Conservation (phyloP, 352 stramenopile genomes). For the Globisporangium barbulae region DNA sequence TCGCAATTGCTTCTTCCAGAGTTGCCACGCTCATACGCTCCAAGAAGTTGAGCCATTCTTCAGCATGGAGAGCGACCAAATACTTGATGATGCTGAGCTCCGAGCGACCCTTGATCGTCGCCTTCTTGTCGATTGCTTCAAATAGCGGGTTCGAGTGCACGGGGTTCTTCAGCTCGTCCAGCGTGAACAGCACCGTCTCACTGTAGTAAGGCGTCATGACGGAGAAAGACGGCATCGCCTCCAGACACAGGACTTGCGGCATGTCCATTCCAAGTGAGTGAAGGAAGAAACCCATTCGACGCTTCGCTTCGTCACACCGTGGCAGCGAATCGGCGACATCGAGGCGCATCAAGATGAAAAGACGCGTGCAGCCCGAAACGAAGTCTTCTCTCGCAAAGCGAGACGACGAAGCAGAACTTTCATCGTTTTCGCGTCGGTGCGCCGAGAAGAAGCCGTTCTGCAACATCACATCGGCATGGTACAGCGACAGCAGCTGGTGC, state of each 20-base stretch:
- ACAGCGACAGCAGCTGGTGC: conserved; percentile 60
- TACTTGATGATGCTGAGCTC: conserved; percentile 88
- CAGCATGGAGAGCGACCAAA: conserved; percentile 82
- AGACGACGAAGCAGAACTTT: conserved; percentile 27
- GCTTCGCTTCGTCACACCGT: conserved; percentile 78
- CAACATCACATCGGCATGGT: conserved; percentile 57
- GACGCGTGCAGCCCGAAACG: conserved; percentile 66
- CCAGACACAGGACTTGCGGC: conserved; percentile 62
- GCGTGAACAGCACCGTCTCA: conserved; percentile 81
- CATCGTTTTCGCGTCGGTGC: conserved; percentile 26
- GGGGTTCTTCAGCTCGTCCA: conserved; percentile 84
- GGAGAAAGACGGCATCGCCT: conserved; percentile 86
- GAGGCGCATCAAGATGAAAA: conserved; percentile 79
- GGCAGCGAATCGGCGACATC: conserved; percentile 70
- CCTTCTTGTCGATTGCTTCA: conserved; percentile 63
- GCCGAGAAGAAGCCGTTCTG: conserved; percentile 54
- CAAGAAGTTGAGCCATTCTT: conserved; percentile 89
- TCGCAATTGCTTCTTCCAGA: conserved; percentile 66
- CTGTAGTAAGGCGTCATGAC: conserved; percentile 89
- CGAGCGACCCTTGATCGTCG: conserved; percentile 66
- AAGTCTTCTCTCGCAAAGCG: conserved; percentile 63
- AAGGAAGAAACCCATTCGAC: conserved; percentile 86
- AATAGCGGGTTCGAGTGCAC: conserved; percentile 84
- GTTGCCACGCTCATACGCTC: conserved; percentile 71
- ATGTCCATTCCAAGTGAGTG: conserved; percentile 86